Percentiles rank a stretch among this genome's conserved stretches.
Conservation (phyloP, 2,329 filamentous ascomycete species). For the Sarocladium brachiariae region DNA sequence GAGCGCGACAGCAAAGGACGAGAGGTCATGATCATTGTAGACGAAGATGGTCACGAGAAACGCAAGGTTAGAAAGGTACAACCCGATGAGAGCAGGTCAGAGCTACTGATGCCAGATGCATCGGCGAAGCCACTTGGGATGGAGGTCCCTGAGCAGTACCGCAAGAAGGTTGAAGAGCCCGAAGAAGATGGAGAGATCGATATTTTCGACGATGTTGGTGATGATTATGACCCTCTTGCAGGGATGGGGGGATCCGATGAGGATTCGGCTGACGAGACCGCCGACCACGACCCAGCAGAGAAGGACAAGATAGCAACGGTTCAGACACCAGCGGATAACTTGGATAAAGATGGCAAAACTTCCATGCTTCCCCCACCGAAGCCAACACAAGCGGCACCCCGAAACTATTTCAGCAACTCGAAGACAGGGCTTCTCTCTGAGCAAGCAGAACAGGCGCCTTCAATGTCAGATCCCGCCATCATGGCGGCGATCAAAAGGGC, state of each 20-base stretch:
- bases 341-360: constrained; percentile 11
- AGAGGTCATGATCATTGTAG: constrained; percentile 58
- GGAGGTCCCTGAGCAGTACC: constrained; percentile 56
- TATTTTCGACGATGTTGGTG: constrained; percentile 60
- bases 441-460: constrained; percentile 42
- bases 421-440: constrained; percentile 48
- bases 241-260: constrained; percentile 46
- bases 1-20: constrained; percentile 55
- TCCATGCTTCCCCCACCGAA: constrained; percentile 42
- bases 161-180: constrained; percentile 36
- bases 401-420: constrained; percentile 58
- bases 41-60: constrained; percentile 60
- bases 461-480: constrained; percentile 68
- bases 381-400: constrained; percentile 31
- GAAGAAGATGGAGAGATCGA: constrained; percentile 50
- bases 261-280: constrained; percentile 33
- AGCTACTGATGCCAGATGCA: constrained; percentile 47
- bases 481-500: constrained; percentile 83
- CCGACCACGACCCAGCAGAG: constrained; percentile 16
- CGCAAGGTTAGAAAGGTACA: constrained; percentile 53
- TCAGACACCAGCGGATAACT: neutral
- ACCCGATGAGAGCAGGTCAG: constrained; percentile 26
- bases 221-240: constrained; percentile 62
- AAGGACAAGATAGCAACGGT: constrained; percentile 13
- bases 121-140: constrained; percentile 54